Conservation (phyloP, 176 grass and related monocot genomes). For the Triticum dicoccoides region DNA sequence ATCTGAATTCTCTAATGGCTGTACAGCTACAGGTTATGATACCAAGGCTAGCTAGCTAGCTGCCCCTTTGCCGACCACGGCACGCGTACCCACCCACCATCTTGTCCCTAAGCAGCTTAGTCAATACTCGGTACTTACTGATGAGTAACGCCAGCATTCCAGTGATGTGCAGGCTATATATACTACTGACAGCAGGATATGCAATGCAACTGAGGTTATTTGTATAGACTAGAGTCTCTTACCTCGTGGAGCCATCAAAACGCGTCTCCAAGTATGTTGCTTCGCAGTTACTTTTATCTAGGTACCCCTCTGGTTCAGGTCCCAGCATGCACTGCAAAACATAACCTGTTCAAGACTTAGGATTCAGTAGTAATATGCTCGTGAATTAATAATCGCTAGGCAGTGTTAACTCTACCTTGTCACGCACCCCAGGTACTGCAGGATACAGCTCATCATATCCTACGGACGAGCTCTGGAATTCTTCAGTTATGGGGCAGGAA, state of each 20-base stretch:
- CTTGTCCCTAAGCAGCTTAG: neutral
- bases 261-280: neutral
- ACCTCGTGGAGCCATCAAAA: neutral
- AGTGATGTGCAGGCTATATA: neutral
- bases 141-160: neutral
- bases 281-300: neutral
- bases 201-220: neutral
- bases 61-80: constrained; percentile 19
- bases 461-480: neutral
- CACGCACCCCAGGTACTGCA: neutral
- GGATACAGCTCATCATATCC: constrained; percentile 5
- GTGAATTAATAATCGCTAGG: neutral
- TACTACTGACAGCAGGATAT: neutral
- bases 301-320: neutral
- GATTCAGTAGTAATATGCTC: neutral
- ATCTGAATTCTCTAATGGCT: constrained; percentile 8
- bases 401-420: neutral
- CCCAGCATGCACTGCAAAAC: constrained; percentile 6
- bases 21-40: constrained; percentile 24
- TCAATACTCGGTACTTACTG: neutral
- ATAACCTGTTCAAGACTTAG: neutral
- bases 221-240: neutral
- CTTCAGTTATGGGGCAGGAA: neutral
- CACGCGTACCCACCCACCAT: constrained; percentile 29
- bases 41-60: neutral